phyloP scores from a whole-genome alignment of 2,329 filamentous ascomycete species.

The Monilinia polystroma region DNA sequence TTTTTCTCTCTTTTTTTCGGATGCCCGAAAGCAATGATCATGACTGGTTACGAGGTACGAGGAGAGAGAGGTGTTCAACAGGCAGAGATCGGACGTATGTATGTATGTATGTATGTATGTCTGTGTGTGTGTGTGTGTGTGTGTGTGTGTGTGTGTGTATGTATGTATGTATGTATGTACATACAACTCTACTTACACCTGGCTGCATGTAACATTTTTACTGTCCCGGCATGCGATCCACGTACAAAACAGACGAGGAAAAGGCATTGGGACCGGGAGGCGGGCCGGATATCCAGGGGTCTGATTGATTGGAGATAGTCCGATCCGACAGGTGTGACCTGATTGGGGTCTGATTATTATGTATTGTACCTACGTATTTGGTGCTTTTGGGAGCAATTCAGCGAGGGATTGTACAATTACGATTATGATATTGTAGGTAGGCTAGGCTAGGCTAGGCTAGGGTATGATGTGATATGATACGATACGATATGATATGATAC shows the following conservation, averaged over 20 bases:
- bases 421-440: background rate
- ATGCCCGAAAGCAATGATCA: background rate
- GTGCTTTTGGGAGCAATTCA: background rate
- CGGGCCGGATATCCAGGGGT: background rate
- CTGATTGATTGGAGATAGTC: background rate
- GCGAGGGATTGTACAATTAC: constrained; percentile 1
- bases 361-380: background rate
- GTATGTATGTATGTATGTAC: background rate
- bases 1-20: too few relatives aligned
- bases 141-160: too few relatives aligned
- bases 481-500: constrained; percentile 5
- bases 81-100: background rate
- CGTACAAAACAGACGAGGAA: constrained; percentile 7
- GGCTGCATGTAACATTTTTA: background rate
- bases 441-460: background rate
- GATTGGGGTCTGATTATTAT: background rate
- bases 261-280: background rate
- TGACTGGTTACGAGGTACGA: background rate
- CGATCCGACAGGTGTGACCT: background rate
- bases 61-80: background rate
- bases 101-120: background rate
- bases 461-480: background rate
- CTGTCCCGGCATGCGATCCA: background rate
- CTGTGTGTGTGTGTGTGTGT: too few relatives aligned
- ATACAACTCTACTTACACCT: background rate